A percentile compares a stretch with the other conserved stretches of the same genome.
Evolutionary conservation across 2,329 filamentous ascomycete species (phyloP).

Genomic region (Fusarium sp.): DNA sequence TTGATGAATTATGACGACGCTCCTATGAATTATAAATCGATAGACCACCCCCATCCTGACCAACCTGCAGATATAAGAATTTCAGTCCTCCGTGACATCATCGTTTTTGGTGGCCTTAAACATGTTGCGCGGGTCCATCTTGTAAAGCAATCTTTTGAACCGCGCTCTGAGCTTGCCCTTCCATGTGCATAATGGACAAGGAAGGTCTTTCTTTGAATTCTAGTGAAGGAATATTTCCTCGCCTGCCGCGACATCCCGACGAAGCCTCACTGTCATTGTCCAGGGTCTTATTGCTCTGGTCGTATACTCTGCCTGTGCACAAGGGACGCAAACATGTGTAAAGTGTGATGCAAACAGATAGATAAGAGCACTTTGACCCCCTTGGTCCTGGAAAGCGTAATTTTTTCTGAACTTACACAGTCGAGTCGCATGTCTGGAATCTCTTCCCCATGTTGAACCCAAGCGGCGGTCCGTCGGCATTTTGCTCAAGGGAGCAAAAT

Average conservation of each 20-base stretch:
- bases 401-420: constrained; percentile 6
- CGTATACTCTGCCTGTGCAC: constrained; percentile 45
- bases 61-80: not conserved
- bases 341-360: constrained; percentile 44
- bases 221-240: constrained; percentile 57
- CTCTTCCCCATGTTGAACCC: no score
- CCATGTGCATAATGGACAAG: constrained; percentile 42
- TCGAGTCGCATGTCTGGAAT: not conserved
- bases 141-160: not conserved
- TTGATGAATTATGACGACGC: constrained; percentile 18
- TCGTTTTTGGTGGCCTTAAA: not conserved
- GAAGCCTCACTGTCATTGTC: constrained; percentile 35
- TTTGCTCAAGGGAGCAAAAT: constrained; percentile 26
- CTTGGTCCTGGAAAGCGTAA: constrained; percentile 43
- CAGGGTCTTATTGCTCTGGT: constrained; percentile 11
- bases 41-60: not conserved
- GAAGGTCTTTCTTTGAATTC: not conserved
- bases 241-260: constrained; percentile 37
- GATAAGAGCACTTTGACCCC: constrained; percentile 23
- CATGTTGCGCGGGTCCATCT: not conserved
- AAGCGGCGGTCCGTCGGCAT: constrained; percentile 10
- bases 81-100: not conserved
- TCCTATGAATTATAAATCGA: not conserved
- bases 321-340: constrained; percentile 51
- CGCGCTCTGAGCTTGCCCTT: not conserved